Evolutionary conservation across 352 stramenopile species (phyloP).

Genomic region (Globisporangium rhizosaccharum): DNA sequence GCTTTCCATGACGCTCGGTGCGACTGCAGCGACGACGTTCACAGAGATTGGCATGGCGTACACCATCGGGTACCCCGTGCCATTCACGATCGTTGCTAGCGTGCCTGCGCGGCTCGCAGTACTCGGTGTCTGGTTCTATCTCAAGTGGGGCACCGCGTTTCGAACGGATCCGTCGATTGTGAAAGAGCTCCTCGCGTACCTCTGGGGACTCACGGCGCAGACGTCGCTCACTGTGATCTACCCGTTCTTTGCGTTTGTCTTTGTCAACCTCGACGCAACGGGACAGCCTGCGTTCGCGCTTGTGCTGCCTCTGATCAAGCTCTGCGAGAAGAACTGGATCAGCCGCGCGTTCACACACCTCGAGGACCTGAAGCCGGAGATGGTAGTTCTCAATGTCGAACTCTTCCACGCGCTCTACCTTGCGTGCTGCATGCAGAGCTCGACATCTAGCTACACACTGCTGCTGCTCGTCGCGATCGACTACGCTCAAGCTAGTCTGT

Average conservation of each 20-base stretch:
- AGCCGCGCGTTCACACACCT: neutral
- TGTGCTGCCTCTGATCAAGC: constrained; percentile 26
- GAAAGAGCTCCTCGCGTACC: constrained; percentile 15
- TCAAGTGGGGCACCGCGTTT: constrained; percentile 23
- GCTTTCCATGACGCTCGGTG: constrained; percentile 9
- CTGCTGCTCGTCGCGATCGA: constrained; percentile 27
- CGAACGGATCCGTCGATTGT: constrained; percentile 10
- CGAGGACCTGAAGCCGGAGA: constrained; percentile 31
- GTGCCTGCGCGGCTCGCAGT: constrained; percentile 2
- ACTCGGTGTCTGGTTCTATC: constrained; percentile 11
- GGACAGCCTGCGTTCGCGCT: constrained; percentile 17
- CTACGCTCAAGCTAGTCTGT: constrained; percentile 1
- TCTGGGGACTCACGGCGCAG: constrained; percentile 24
- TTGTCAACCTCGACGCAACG: constrained; percentile 9
- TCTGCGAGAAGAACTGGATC: constrained; percentile 7
- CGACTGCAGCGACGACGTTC: constrained; percentile 4
- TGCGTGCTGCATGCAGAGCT: constrained; percentile 30
- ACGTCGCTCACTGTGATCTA: constrained; percentile 23
- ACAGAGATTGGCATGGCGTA: constrained; percentile 12
- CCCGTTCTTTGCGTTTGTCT: constrained; percentile 23
- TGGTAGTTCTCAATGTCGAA: constrained; percentile 46
- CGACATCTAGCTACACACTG: constrained; percentile 19
- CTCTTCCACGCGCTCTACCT: constrained; percentile 49
- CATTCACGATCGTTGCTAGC: constrained; percentile 23
- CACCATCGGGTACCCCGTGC: constrained; percentile 26